Percentiles rank a stretch among this genome's conserved stretches.
Evolutionary conservation across 768 basidiomycete species (phyloP).

Genomic region (Termitomyces heimii): DNA sequence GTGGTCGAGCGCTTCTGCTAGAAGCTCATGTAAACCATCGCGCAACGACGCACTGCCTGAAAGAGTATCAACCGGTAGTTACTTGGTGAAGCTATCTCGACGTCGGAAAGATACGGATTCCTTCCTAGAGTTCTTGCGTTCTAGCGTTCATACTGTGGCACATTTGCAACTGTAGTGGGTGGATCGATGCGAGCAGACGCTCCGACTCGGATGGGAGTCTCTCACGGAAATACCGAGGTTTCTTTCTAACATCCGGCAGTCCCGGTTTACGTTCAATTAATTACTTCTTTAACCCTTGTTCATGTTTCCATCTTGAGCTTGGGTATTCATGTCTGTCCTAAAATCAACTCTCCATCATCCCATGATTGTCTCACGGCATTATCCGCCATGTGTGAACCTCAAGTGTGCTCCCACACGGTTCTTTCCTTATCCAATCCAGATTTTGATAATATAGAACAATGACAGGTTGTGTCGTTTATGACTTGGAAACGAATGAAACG

Average conservation of each 20-base stretch:
- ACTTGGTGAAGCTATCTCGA: neutral
- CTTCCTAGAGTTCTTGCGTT: neutral
- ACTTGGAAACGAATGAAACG: neutral
- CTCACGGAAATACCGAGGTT: neutral
- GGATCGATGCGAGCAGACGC: neutral
- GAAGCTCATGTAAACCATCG: neutral
- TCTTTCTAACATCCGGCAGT: neutral
- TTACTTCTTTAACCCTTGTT: neutral
- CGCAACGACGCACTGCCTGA: neutral
- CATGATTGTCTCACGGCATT: neutral
- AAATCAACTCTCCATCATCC: neutral
- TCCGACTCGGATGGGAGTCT: neutral
- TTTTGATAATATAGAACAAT: neutral
- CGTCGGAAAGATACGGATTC: neutral
- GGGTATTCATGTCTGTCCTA: neutral
- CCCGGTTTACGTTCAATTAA: neutral
- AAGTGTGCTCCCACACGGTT: neutral
- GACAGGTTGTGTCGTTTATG: neutral
- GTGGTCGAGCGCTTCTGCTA: too few species aligned
- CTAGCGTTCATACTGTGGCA: neutral
- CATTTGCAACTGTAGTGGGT: neutral
- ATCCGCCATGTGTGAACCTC: neutral
- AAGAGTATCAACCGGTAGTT: neutral
- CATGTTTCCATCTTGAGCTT: neutral
- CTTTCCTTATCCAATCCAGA: neutral